These are phyloP conservation scores for Knoxia roxburghii DNA, from an alignment of 257 asterid species.

Conservation along the genomic window DNA sequence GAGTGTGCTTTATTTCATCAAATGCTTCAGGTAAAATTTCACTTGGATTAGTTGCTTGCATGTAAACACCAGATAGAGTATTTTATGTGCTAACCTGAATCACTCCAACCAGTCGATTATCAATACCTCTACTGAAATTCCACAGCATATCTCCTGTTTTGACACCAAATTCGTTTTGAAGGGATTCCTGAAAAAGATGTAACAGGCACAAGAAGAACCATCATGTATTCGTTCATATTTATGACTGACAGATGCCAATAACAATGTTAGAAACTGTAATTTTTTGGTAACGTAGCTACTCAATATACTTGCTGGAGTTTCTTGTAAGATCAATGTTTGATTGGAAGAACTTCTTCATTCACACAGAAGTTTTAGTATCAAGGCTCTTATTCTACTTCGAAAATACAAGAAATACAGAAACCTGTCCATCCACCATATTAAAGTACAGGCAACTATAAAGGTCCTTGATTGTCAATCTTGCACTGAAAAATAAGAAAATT, in stretches of 20 bases:
- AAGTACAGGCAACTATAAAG: not conserved
- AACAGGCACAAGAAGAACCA: slow-evolving; percentile 13
- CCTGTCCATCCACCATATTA: not conserved
- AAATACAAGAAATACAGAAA: not conserved
- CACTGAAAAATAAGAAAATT: slow-evolving; percentile 9
- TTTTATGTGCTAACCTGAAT: slow-evolving; percentile 14
- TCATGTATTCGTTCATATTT: not conserved
- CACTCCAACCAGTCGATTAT: slow-evolving; percentile 65
- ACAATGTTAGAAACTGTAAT: not conserved
- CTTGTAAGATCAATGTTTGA: no score
- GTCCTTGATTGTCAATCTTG: not conserved
- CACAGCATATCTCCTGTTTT: slow-evolving; percentile 94
- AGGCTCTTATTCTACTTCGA: not conserved
- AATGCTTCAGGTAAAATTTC: not conserved
- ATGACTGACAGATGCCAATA: not conserved
- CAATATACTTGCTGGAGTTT: no score
- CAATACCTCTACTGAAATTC: slow-evolving; percentile 88
- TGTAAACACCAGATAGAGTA: not conserved
- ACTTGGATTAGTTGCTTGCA: not conserved
- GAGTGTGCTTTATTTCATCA: not conserved
- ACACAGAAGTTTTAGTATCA: not conserved
- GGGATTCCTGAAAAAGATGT: slow-evolving; percentile 64
- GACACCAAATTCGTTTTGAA: slow-evolving; percentile 82
- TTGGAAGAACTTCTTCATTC: not conserved
- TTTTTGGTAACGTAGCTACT: no score